Evolutionary conservation across 2,329 filamentous ascomycete genomes (phyloP).

Genomic region (Xylariaceae sp.): DNA sequence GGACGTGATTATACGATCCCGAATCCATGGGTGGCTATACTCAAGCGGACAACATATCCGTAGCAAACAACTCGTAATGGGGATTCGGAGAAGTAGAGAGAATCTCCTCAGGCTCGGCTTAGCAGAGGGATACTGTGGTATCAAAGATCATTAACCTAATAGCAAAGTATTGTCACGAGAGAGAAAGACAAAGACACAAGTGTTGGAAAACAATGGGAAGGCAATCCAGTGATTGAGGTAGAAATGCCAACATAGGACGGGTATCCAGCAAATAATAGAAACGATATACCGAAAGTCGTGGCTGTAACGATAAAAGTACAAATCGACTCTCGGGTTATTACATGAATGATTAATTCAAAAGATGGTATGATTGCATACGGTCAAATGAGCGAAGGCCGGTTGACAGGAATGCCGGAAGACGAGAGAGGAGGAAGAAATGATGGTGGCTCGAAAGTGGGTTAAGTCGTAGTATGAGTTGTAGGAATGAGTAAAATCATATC

Average conservation of each 20-base stretch:
- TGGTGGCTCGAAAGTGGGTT: conserved; percentile 12
- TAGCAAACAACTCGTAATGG: not conserved
- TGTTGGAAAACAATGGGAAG: not conserved
- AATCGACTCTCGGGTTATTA: conserved; percentile 15
- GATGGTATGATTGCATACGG: conserved; percentile 1
- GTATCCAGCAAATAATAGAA: conserved; percentile 12
- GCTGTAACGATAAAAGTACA: conserved; percentile 11
- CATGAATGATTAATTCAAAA: conserved; percentile 11
- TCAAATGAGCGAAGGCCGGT: conserved; percentile 8
- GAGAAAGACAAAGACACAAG: not conserved
- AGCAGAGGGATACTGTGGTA: not conserved
- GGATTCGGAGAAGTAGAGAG: not conserved
- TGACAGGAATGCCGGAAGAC: not conserved
- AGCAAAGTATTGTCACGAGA: not conserved
- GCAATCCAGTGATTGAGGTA: not conserved
- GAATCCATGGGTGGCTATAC: conserved; percentile 29
- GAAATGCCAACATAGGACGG: conserved; percentile 15
- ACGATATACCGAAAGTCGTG: not conserved
- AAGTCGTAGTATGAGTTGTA: too few relatives aligned
- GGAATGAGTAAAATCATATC: too few relatives aligned
- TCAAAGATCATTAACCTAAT: too few relatives aligned
- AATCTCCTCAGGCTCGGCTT: not conserved
- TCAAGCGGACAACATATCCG: conserved; percentile 12
- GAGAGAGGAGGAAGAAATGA: conserved; percentile 6
- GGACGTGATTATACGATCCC: conserved; percentile 32